Evolutionary conservation across 208 protist species (phyloP).

Genomic region (Trypanosomatidae sp.): DNA sequence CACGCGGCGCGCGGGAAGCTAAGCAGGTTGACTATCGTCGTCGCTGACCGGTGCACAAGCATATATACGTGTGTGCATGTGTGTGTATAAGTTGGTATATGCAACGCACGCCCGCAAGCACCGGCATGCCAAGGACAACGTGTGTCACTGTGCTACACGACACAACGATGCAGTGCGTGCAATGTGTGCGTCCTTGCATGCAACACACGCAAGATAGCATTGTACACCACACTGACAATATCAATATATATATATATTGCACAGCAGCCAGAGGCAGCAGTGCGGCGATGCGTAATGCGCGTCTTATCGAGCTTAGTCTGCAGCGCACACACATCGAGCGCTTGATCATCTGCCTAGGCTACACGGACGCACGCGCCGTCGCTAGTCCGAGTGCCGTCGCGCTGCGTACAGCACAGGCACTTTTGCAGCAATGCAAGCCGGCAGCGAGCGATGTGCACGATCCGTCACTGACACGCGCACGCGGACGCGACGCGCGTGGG

Average conservation of each 20-base stretch:
- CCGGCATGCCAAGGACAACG: no score
- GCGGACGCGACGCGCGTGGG: conserved; percentile 46
- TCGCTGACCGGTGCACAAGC: no score
- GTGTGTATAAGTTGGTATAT: no score
- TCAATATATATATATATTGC: background rate
- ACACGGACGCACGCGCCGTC: conserved; percentile 1
- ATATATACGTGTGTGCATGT: no score
- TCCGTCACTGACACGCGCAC: conserved; percentile 23
- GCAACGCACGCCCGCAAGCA: no score
- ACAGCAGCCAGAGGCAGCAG: background rate
- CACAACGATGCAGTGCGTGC: no score
- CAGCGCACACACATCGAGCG: conserved; percentile 14
- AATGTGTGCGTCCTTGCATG: no score
- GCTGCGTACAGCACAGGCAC: conserved; percentile 16
- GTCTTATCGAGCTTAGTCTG: conserved; percentile 11
- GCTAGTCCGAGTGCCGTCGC: conserved; percentile 21
- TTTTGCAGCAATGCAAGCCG: conserved; percentile 43
- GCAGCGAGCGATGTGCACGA: conserved; percentile 62
- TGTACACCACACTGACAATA: background rate
- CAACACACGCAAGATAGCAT: no score
- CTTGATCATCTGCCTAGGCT: conserved; percentile 50
- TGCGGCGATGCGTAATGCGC: background rate
- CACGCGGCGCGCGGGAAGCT: no score
- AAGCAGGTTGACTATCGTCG: no score
- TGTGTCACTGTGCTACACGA: no score